Base-by-base conservation (phyloP, 2,329 filamentous ascomycete species). In the Pezizomycotina sp. region DNA sequence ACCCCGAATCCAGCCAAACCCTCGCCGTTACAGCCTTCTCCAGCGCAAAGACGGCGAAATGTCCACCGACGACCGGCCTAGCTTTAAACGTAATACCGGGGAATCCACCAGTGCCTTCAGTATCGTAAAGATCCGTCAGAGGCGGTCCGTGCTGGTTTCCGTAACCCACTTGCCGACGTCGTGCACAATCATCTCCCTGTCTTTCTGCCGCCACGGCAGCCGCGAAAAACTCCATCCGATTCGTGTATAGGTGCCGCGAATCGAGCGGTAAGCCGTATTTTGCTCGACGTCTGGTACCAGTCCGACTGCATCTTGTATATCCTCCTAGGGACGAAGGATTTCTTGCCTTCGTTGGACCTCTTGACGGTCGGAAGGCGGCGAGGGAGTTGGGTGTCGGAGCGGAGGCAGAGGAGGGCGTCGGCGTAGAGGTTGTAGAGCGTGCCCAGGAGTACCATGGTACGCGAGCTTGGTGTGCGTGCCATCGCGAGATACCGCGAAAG, bases 221-320 rank as follows among this genome's bases (percentile, higher is more conserved):
- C 0, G 80, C 78, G 56, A 89, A 84, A 55, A 91, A 83, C 50
- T 89, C 76, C 82, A 82, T 92, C 58, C 92, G 82, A 19, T 76
- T 82, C 21, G 80, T 77, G 56, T 89, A 89, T 3, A 86, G 57
- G 56, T 89, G 80, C 27, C 82, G 70, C 48, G 69, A 77, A 57
- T 92, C 82, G 5, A 92, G 67, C 0, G 82, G 81, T 3, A 92
- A 60, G 1, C 82, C 82, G 55, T 86, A 91, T 50, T 69, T 73
- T 91, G 80, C 47, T 80, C 69, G 6, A 86, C 79, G 9, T 69
- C 66, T 69, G 64, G 59, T 91, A 92, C 79, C 78, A 91, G 40
- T 74, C 64, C 29, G 76, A 83, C 54, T 91, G 79, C 46, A 74
- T 71, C 49, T 71, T 69, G 62, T 92, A 92, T 48, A 91, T 68